Percentiles rank a stretch among this genome's conserved stretches.
phyloP scores from a whole-genome alignment of 1,284 basidiomycete species.

The Quambalaria eucalypti region DNA sequence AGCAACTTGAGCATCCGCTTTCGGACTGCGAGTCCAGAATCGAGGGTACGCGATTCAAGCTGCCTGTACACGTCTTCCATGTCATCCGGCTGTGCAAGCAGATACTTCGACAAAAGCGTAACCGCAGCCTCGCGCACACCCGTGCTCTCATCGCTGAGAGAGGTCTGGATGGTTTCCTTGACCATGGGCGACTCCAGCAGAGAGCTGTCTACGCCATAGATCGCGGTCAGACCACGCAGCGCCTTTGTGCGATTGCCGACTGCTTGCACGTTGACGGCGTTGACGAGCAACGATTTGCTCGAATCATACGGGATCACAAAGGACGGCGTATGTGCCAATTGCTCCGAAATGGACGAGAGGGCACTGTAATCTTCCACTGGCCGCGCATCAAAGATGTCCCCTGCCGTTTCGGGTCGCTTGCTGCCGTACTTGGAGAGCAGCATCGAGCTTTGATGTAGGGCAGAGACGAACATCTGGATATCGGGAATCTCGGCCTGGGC shows the following conservation, averaged over 20 bases:
- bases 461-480: background rate
- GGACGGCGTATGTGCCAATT: background rate
- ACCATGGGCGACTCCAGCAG: conserved; percentile 19
- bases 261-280: conserved; percentile 20
- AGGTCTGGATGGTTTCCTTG: conserved; percentile 62
- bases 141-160: conserved; percentile 78
- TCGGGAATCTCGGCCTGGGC: background rate
- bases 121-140: conserved; percentile 91
- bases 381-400: conserved; percentile 9
- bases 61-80: conserved; percentile 74
- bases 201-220: conserved; percentile 22
- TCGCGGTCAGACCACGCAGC: conserved; percentile 27
- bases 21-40: conserved; percentile 81
- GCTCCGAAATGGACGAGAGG: background rate
- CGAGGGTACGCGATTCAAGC: conserved; percentile 79
- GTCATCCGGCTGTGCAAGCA: conserved; percentile 74
- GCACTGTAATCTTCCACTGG: conserved; percentile 3
- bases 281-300: conserved; percentile 21
- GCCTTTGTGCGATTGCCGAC: conserved; percentile 37
- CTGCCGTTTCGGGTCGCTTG: background rate
- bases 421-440: conserved; percentile 2
- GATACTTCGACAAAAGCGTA: conserved; percentile 87
- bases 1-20: conserved; percentile 91
- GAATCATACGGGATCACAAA: conserved; percentile 22
- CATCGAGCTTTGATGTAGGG: background rate